Evolutionary conservation across 2,329 filamentous ascomycete genomes (phyloP), one percentile per base, ranked within the genome.

Genomic region (Phyllosticta ampelicida): DNA sequence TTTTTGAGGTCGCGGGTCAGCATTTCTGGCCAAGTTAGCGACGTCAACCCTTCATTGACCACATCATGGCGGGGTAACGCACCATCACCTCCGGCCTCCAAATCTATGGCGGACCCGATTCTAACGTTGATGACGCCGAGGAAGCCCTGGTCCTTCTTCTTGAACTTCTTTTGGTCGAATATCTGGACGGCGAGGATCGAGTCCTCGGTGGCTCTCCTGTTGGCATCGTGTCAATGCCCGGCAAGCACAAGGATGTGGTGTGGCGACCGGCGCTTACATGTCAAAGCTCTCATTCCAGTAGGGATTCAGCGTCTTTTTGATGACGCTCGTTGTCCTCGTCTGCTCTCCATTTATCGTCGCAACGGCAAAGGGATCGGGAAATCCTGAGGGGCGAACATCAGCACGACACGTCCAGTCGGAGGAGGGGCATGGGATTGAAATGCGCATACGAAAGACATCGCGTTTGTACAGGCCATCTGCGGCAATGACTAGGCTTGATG

Each of bases 261-360:
- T 55, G 59, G 60, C 51, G 54, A 28, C 29, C 56, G 52, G 54
- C n/a, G 56, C 86, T 68, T 84, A 97, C 94, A 99, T 87, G 74
- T 99, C 94, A 77, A 99, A 99, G 70, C 85, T 90, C 78, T 99
- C 94, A 74, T 99, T 99, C 94, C 94, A 99, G 74, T 99, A 99
- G n/a, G 94, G 94, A 74, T 96, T 97, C 74, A 99, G 78, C 10
- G 94, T 97, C 76, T 94, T 88, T 77, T 96, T 97, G 73, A 94
- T 95, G 65, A 97, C 94, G 44, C 86, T 86, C 10, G 94, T 99
- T n/a, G 94, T 97, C 75, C 91, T 90, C 60, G 94, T 99, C 78
- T 99, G 94, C 75, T 99, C 94, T 73, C 94, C 94, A 75, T 91
- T 92, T 75, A 97, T 85, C 60, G 94, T 99, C 66, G 91, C 92